Evolutionary conservation across 768 basidiomycete genomes (phyloP).

Genomic region (Lactarius sanguifluus): DNA sequence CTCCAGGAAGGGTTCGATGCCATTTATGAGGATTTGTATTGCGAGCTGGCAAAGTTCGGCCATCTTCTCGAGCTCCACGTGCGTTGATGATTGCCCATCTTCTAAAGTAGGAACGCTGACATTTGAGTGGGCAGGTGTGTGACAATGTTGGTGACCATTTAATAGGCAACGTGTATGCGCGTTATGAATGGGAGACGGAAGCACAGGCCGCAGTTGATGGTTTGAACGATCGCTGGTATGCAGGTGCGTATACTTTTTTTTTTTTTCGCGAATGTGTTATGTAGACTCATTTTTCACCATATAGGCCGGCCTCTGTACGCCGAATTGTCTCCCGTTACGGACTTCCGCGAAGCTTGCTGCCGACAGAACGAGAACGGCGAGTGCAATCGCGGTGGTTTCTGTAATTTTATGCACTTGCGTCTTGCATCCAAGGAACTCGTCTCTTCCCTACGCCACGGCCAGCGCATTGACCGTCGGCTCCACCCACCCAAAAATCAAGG

Average conservation of each 20-base stretch:
- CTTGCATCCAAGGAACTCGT: constrained; percentile 85
- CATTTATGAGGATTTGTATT: constrained; percentile 94
- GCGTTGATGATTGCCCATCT: constrained; percentile 35
- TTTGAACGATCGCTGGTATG: constrained; percentile 97
- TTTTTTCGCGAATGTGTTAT: constrained; percentile 7
- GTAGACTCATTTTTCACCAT: background rate
- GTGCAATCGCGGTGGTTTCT: constrained; percentile 97
- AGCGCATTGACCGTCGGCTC: constrained; percentile 76
- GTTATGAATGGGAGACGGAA: constrained; percentile 99
- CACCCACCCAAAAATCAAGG: constrained; percentile 62
- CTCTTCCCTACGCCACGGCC: constrained; percentile 73
- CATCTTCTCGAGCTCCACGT: constrained; percentile 95
- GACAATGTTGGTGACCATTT: constrained; percentile 99
- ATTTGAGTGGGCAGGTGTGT: constrained; percentile 60
- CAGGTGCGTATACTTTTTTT: constrained; percentile 56
- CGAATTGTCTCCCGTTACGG: constrained; percentile 97
- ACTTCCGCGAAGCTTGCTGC: constrained; percentile 98
- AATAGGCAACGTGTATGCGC: constrained; percentile 96
- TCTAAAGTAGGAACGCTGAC: constrained; percentile 2
- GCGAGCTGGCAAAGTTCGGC: constrained; percentile 92
- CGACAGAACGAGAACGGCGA: constrained; percentile 98
- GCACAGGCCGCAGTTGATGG: constrained; percentile 91
- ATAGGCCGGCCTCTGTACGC: constrained; percentile 90
- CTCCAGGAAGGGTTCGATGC: constrained; percentile 90
- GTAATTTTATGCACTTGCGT: constrained; percentile 98